Base-by-base conservation (phyloP, 768 basidiomycete genomes). In the Nidularia sp. region DNA sequence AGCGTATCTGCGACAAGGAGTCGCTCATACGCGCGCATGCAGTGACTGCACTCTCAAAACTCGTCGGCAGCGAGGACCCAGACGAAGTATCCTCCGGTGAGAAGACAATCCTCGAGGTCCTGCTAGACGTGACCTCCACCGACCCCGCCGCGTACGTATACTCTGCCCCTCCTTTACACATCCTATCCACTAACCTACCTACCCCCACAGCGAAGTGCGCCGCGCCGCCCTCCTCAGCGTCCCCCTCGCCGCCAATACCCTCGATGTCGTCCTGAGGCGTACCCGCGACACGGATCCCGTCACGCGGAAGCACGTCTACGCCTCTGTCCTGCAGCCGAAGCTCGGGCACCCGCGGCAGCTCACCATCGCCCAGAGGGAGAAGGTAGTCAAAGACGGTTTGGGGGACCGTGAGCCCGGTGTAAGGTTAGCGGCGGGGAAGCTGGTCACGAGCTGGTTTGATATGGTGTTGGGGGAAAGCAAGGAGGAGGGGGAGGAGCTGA, bases 1-100 rank as follows among this genome's bases (percentile, higher is more conserved):
- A 89, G 4, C 81, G 96, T n/a, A 72, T 91, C 10, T 76, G 76
- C 18, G 96, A 98, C 74, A 97, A 93, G 64, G 96, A 98, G 59
- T 65, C 85, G 0, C 62, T 78, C 13, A 85, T 97, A 13, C 82
- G 96, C n/a, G 83, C 86, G 0, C 91, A 94, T 60, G 90, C 93
- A 7, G 84, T 87, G 2, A 76, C 89, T 34, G 91, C 90, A 1
- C 79, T 98, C 2, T 86, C 86, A 32, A 86, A 85, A 47, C 80
- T 90, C 6, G 84, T 91, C 50, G 89, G 88, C 15, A 79, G 77
- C n/a, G 81, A 83, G 51, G 84, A 88, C 33, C 69, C 78, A 10
- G 75, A 73, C 42, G 83, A 81, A 15, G 68, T 78, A 18, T 78
- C 80, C 45, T 57, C 69, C 18, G 74, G 71, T 32, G 76, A 76